Evolutionary conservation across 352 stramenopile species (phyloP).

Genomic region (Pythium pyrilobum): DNA sequence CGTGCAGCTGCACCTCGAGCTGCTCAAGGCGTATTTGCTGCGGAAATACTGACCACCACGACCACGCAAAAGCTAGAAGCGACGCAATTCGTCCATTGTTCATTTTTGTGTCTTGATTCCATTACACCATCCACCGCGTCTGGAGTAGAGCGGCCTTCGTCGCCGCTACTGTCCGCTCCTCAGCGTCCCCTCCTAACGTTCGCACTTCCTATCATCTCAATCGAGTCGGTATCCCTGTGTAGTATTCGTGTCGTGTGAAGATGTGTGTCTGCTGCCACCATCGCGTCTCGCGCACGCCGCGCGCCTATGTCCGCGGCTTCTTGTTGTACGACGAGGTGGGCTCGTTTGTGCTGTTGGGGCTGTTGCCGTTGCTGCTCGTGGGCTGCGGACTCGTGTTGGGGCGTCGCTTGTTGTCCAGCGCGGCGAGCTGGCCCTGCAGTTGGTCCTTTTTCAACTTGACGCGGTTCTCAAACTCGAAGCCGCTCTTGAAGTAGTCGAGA

Average conservation of each 20-base stretch:
- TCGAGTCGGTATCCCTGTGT: no score
- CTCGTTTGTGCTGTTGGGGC: conserved; percentile 28
- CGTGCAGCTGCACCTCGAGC: conserved; percentile 52
- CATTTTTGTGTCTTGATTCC: no score
- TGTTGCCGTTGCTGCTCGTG: conserved; percentile 35
- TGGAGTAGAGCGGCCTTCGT: no score
- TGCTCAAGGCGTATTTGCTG: conserved; percentile 80
- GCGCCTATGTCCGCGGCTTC: conserved; percentile 23
- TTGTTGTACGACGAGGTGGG: conserved; percentile 57
- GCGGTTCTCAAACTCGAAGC: conserved; percentile 88
- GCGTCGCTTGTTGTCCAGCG: conserved; percentile 74
- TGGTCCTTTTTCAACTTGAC: conserved; percentile 89
- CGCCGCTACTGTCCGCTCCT: no score
- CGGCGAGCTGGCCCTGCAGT: conserved; percentile 74
- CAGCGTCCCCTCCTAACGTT: no score
- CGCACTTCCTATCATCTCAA: no score
- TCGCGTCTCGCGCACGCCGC: not conserved
- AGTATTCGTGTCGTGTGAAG: no score
- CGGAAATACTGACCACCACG: conserved; percentile 71
- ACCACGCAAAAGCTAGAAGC: no score
- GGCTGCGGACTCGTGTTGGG: conserved; percentile 30
- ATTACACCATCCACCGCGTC: no score
- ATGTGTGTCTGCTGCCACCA: not conserved
- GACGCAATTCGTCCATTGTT: no score
- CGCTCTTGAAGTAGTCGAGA: conserved; percentile 89